Base-by-base conservation (phyloP, 2,329 filamentous ascomycete species). In the Juglanconis oblonga region DNA sequence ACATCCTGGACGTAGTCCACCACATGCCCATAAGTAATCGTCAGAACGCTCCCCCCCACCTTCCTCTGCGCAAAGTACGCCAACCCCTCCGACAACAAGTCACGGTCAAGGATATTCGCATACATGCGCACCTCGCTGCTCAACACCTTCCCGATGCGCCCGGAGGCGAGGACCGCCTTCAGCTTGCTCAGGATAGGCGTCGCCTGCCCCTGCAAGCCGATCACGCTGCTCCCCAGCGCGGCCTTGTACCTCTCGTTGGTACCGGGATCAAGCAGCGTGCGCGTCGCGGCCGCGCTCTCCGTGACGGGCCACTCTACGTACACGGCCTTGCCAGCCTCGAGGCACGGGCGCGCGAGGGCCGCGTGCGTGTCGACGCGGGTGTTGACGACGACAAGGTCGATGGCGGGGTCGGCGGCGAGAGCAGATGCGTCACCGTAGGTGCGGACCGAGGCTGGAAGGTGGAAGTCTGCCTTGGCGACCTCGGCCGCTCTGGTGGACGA, bases 301-400 rank as follows among this genome's bases (percentile, higher is more conserved):
- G 71, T 79, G 1, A 81, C 70, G 3, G 78, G 80, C 79, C 79
- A 81, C 64, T 83, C 80, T n/a, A 77, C 73, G 58, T 78, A 82
- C 11, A 79, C 73, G 48, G 78, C 71, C 66, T 83, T 82, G 24
- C 76, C 74, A 4, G 77, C 75, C 52, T 73, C 67, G 3, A 83
- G 64, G 9, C 73, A 74, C 1, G 78, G 77, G 47, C 72, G 73
- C 10, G 77, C 70, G 13, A 78, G 66, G 8, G 66, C 61, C 59
- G 77, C 77, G 59, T 81, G 79, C 24, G 71, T 68, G 10, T 72
- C 73, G 3, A 82, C 77, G 4, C 74, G 71, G 14, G 79, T 76
- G 55, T 71, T 72, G 58, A 77, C 72, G 52, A 80, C 76, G 8
- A 82, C 72, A 4, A 83, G 71, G 58, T 83, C 79, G 49, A 83